Conservation (phyloP, 177 flowering plant genomes). For the Vitis hybrid region DNA sequence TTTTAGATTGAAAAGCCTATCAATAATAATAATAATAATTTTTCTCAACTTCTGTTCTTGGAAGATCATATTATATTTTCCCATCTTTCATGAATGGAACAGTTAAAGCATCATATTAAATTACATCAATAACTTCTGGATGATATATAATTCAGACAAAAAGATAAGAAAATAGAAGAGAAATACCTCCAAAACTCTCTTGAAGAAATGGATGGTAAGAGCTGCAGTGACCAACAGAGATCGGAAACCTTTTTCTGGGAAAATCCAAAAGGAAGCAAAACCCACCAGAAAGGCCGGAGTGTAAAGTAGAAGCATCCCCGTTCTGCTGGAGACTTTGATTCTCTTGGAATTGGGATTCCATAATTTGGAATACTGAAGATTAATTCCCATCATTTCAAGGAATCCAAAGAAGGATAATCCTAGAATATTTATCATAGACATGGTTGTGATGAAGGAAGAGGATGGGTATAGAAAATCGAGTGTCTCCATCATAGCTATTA, state of each 20-base stretch:
- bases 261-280: constrained; percentile 32
- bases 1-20: no score
- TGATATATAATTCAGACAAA: no score
- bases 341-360: constrained; percentile 9
- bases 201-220: constrained; percentile 54
- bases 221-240: constrained; percentile 35
- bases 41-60: no score
- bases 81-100: no score
- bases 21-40: no score
- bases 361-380: constrained; percentile 60
- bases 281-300: constrained; percentile 53
- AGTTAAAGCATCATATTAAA: no score
- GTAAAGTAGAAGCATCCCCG: constrained; percentile 54
- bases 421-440: constrained; percentile 27
- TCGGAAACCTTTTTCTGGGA: constrained; percentile 23
- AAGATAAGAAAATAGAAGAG: no score
- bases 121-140: no score
- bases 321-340: constrained; percentile 31
- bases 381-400: constrained; percentile 42
- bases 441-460: constrained; percentile 28
- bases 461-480: constrained; percentile 17
- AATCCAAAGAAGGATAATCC: constrained; percentile 25
- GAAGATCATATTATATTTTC: no score
- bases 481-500: no score
- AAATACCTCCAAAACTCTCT: constrained; percentile 58